Base-by-base conservation (phyloP, 2,329 filamentous ascomycete species). In the Leptodontidium sp. region DNA sequence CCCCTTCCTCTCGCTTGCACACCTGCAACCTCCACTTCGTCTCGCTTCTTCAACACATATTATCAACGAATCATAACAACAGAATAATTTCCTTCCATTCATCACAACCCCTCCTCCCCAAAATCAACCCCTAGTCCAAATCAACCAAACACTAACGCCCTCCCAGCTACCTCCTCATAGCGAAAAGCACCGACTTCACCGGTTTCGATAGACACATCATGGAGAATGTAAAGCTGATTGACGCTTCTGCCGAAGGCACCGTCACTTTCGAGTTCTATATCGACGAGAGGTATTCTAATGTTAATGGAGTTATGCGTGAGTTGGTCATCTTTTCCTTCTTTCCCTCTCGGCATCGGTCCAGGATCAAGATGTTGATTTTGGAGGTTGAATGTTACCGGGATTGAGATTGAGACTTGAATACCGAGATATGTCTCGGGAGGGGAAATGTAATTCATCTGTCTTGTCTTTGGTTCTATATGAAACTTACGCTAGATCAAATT, bases 201-300 rank as follows among this genome's bases (percentile, higher is more conserved):
- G 70, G 71, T 32, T 77, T 73, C 68, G 76, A 77, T 69, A 63
- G 52, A 15, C 66, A 75, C 35, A 26, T 76, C 17, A 77, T 77
- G 74, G 38, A 68, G 4, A 71, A 61, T 6, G 57, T 76, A 12
- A 75, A 69, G 24, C 68, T 81, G 11, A 35, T 80, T 0, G 74
- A 78, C 57, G 78, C 78, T 14, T 75, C 75, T 2, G 12, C 74
- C 0, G 71, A 73, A 15, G 77, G 81, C 11, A 79, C 78, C 0
- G 79, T 78, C 1, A 79, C 80, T 4, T 86, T 82, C 73, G 80
- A 79, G 26, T 80, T 87, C 69, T 77, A 73, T 3, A 82, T 86
- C 17, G 79, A 82, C 11, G 73, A 75, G 12, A 75, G 77, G 58
- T 82, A 86, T 64, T 81, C 81, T 69, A 87, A 87, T 75, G 74